Evolutionary conservation across 352 stramenopile genomes (phyloP), one percentile per base, ranked within the genome.

Genomic region (Pythium periplocum): DNA sequence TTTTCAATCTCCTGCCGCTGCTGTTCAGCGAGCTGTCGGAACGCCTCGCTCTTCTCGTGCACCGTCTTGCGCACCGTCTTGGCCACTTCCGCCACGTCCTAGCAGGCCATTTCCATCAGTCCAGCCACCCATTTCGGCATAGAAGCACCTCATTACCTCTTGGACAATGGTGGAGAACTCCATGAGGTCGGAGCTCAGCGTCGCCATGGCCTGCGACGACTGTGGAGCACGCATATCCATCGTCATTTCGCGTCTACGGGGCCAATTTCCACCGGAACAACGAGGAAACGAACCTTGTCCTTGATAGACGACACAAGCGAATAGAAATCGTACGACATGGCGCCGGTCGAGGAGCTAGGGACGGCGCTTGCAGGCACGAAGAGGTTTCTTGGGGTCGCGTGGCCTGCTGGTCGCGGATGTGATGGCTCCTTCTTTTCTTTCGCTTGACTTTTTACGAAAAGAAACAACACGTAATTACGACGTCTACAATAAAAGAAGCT

Each of bases 131-230:
- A 26, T 26, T 26, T 26, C 17, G 17, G 17, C 17, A 26, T 26
- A 26, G 17, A 26, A 26, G 17, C 17, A 26, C 17, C 17, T 26
- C 45, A 38, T 11, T 36, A 73, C 71, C 55, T 86, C 78, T 55
- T 87, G 78, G 17, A 90, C 70, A 48, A 86, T 83, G 33, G 76
- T 53, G 36, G 69, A 71, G 36, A 90, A 90, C 33, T 90, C 78
- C 59, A 83, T 78, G 17, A 90, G 53, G 51, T 90, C 78, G 6
- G 78, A 81, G 51, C 72, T 87, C 38, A 90, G 60, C n/a, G 74
- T 90, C 54, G 66, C 75, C 57, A 90, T 81, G 45, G 78, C 78
- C 58, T 90, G 73, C 11, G 76, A 74, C 42, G 78, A 90, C 72
- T 82, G 47, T 26, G 17, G 17, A 26, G 17, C 17, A 26, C 17